These are phyloP conservation scores for Populus pruinosa DNA, from an alignment of 345 rosid species.

Conservation along the genomic window DNA sequence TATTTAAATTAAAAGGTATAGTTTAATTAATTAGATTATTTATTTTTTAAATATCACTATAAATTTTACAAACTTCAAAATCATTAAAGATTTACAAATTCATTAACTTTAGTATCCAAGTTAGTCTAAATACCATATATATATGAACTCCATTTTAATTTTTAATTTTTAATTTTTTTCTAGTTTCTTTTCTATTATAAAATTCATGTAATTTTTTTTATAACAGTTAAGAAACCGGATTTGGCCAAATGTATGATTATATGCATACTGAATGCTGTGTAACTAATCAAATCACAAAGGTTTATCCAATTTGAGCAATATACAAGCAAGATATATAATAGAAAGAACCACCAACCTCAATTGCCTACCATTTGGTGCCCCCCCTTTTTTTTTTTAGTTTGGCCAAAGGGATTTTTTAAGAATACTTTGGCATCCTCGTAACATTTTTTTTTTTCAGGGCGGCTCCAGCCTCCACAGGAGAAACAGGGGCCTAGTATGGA, in stretches of 20 bases:
- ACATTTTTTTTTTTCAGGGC: background rate
- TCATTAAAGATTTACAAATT: fast-evolving
- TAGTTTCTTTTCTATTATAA: no score
- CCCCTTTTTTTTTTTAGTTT: background rate
- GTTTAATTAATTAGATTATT: no score
- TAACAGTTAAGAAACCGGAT: background rate
- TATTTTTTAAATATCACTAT: no score
- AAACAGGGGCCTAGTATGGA: background rate
- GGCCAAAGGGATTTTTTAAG: background rate
- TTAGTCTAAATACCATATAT: no score
- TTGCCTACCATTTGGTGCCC: background rate
- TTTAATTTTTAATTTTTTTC: no score
- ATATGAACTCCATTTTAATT: no score
- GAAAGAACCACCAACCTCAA: background rate
- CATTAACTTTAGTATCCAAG: no score
- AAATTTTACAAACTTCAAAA: no score
- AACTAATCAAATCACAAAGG: background rate
- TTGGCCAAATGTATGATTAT: background rate
- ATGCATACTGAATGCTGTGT: background rate
- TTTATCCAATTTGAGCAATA: background rate
- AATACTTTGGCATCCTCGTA: background rate
- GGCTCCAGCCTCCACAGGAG: background rate
- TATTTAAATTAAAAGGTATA: fast-evolving
- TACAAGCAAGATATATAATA: background rate
- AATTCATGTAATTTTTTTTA: no score